phyloP scores from a whole-genome alignment of 495 filamentous ascomycete genomes.

The Aspergillus coremiiformis region DNA sequence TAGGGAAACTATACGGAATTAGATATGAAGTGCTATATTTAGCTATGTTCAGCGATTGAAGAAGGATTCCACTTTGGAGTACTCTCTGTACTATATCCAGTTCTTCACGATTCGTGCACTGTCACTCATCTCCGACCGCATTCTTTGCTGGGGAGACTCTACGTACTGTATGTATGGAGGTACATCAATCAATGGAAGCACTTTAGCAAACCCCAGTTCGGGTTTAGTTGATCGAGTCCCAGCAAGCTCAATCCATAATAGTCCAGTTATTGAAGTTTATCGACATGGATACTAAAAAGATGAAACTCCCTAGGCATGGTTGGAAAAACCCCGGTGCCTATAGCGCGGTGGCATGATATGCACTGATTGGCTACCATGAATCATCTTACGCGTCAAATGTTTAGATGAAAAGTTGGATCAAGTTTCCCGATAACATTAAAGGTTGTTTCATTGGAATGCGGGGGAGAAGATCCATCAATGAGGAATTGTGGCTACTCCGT shows the following conservation, averaged over 20 bases:
- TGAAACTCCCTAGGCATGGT: too few relatives aligned
- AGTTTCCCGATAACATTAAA: slow-evolving; percentile 20
- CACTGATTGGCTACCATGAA: slow-evolving; percentile 14
- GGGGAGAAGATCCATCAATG: slow-evolving; percentile 16
- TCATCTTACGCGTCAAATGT: slow-evolving; percentile 11
- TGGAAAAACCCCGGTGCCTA: too few relatives aligned
- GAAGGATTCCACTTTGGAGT: background rate
- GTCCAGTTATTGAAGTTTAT: background rate
- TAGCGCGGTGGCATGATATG: slow-evolving; percentile 10
- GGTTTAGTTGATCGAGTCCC: background rate
- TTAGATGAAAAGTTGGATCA: slow-evolving; percentile 8
- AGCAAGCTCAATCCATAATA: too few relatives aligned
- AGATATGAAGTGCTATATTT: background rate
- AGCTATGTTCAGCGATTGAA: background rate
- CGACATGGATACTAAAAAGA: too few relatives aligned
- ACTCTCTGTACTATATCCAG: too few relatives aligned
- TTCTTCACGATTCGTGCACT: too few relatives aligned
- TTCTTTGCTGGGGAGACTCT: too few relatives aligned
- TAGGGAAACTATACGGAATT: background rate
- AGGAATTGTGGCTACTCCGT: too few relatives aligned
- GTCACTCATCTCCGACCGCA: too few relatives aligned
- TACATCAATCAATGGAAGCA: too few relatives aligned
- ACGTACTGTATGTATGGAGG: too few relatives aligned
- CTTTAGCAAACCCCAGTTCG: background rate
- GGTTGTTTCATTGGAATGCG: slow-evolving; percentile 14